A percentile compares a stretch with the other conserved stretches of the same genome.
Conservation (phyloP, 139 green algal genomes). For the Penium margaritaceum region DNA sequence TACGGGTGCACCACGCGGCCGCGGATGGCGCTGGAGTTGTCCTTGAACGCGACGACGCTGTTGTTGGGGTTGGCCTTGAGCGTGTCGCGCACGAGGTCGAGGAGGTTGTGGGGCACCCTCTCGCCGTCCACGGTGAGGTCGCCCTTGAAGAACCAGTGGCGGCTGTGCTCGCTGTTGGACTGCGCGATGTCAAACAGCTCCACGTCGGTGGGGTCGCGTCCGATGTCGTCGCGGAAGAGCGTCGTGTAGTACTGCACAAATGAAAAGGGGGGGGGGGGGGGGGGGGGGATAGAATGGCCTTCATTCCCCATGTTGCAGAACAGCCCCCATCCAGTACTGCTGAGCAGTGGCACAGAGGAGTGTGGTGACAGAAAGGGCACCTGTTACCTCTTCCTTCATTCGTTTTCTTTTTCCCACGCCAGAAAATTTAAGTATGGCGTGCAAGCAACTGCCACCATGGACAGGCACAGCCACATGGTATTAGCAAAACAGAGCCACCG, state of each 20-base stretch:
- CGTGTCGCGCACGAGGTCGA: constrained; percentile 75
- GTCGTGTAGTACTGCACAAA: constrained; percentile 48
- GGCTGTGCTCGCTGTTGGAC: constrained; percentile 77
- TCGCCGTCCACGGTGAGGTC: constrained; percentile 83
- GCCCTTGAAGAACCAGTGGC: constrained; percentile 62
- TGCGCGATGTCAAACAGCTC: constrained; percentile 99
- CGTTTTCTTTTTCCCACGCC: no score
- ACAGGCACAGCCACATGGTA: no score
- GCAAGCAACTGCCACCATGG: no score
- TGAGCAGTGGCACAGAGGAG: no score
- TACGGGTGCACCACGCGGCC: constrained; percentile 66
- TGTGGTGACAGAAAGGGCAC: no score
- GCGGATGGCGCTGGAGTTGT: constrained; percentile 92
- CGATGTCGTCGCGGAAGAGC: constrained; percentile 71
- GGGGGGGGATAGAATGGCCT: not conserved
- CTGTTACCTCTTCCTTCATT: no score
- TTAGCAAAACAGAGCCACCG: no score
- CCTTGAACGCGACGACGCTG: constrained; percentile 95
- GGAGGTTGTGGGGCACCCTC: constrained; percentile 59
- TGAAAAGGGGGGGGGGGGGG: not conserved
- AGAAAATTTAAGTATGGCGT: no score
- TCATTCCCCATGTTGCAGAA: not conserved
- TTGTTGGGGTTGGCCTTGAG: constrained; percentile 77
- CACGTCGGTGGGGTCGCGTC: constrained; percentile 91
- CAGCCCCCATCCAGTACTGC: no score